Base-by-base conservation (phyloP, 441 rosid species). In the Pelargonium cotyledonis region DNA sequence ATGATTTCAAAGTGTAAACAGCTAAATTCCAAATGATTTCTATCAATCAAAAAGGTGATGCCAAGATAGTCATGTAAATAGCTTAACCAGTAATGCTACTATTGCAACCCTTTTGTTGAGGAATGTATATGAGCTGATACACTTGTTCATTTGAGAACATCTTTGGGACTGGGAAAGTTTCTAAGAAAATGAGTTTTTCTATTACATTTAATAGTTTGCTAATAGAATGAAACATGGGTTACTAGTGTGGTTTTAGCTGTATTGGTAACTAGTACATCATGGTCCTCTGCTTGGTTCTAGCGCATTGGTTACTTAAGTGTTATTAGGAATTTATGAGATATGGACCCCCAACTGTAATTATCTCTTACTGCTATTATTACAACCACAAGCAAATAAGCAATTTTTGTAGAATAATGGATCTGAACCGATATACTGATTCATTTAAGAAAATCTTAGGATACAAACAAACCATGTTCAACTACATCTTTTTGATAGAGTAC, bases 1-100 rank as follows among this genome's bases (percentile, higher is more conserved):
- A 49, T 49, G 12, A 51, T 35, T 38, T 29, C 6, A 5, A 63
- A 68, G 58, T 61, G 43, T 11, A 26, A 73, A n/a, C 57, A 62
- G 14, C 43, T 47, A 29, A 5, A 62, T 62, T 62, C 10, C 14
- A 26, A 5, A 10, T 23, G 26, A 62, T n/a, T 62, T 15, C 6
- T 15, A 12, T 38, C 40, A 62, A 12, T 10, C 64, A 23, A 60
- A 60, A 62, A 14, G 15, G 7, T 62, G 41, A 62, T 62, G 65
- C 41, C 65, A 62, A 62, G 65, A 62, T 62, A 29, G 18, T 15
- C 12, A 26, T 62, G 65, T 12, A 26, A 62, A 38, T 12, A 35
- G 66, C 16, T n/a, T 38, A 40, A 38, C 66, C 23, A 40, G 47
- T 38, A 8, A 35, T 64, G 66, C 49, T 26, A 38, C 18, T 69